Conservation (phyloP, 2,329 filamentous ascomycete genomes). For the Diplodia corticola region DNA sequence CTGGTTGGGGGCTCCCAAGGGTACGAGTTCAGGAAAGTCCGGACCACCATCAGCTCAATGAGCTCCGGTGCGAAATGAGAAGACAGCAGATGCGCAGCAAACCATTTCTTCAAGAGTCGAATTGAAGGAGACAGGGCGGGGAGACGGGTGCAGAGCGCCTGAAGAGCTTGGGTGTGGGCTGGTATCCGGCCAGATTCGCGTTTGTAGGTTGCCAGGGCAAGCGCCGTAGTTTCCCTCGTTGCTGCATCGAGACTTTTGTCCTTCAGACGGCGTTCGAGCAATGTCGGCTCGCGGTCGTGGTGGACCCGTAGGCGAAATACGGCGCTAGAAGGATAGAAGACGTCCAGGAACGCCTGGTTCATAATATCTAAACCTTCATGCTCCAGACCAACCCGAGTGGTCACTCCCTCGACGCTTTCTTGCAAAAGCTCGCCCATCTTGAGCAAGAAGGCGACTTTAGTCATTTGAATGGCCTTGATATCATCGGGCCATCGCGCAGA, state of each 20-base stretch:
- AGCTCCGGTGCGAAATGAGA: slow-evolving; percentile 76
- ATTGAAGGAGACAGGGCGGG: slow-evolving; percentile 79
- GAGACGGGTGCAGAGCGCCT: slow-evolving; percentile 77
- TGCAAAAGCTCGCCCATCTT: slow-evolving; percentile 73
- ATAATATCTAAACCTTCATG: slow-evolving; percentile 67
- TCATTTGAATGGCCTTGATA: slow-evolving; percentile 84
- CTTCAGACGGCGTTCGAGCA: slow-evolving; percentile 77
- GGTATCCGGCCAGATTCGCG: slow-evolving; percentile 71
- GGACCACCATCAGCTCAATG: slow-evolving; percentile 78
- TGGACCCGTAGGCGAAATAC: slow-evolving; percentile 85
- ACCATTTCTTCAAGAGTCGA: slow-evolving; percentile 86
- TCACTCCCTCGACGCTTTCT: slow-evolving; percentile 60
- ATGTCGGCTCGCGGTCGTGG: slow-evolving; percentile 79
- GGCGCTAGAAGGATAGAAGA: slow-evolving; percentile 70
- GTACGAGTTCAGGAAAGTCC: slow-evolving; percentile 76
- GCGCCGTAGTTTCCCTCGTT: slow-evolving; percentile 67
- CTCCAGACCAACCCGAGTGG: slow-evolving; percentile 76
- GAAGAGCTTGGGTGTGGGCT: slow-evolving; percentile 77
- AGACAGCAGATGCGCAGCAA: slow-evolving; percentile 75
- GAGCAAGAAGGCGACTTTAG: slow-evolving; percentile 83
- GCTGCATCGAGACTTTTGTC: slow-evolving; percentile 68
- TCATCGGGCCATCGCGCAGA: slow-evolving; percentile 94
- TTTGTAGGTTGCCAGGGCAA: slow-evolving; percentile 69
- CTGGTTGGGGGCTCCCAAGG: slow-evolving; percentile 80
- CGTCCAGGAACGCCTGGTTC: slow-evolving; percentile 81